Evolutionary conservation across 2,329 filamentous ascomycete species (phyloP), one percentile per base, ranked within the genome.

Genomic region (Fusarium sacchari): DNA sequence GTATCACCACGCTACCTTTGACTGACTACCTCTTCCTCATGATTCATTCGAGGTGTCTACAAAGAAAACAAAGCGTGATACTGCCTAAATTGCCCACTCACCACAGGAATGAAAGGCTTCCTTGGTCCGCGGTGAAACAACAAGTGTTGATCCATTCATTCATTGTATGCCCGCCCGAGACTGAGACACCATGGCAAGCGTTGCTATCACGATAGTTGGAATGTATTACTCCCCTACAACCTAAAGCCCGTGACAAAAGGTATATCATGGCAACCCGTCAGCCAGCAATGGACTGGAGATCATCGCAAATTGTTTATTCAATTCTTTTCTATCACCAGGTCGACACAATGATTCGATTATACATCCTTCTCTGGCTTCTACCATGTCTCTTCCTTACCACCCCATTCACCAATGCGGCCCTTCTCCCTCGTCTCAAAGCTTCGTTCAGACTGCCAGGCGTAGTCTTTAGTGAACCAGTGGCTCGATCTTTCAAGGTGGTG

Each of bases 191-290:
- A 71, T 68, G 62, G 57, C 62, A 64, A 55, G 43, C 47, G 73
- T 77, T 78, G 76, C 55, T 62, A 55, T 60, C 55, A 44, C 64
- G 53, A 72, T 75, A 55, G 17, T 67, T 78, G 80, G 80, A 81
- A 82, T 81, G 80, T 67, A 77, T 80, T 79, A 77, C 80, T 81
- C 78, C 76, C 32, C 49, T 69, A 66, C 76, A 70, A 80, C 80
- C 44, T 34, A 39, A 50, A 60, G 46, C 32, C 37, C 46, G 47
- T 59, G 55, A 40, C 46, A 61, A 60, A 64, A 63, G 63, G 75
- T 78, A 79, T 75, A 75, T 74, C 49, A 67, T 46, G 49, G 52
- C 50, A 65, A 56, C 32, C 46, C 34, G 56, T 59, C 47, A 17
- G 37, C 37, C 37, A n/a, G 42, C 34, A 53, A 55, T 57, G 20